These are phyloP conservation scores for Colletotrichum plurivorum DNA, from an alignment of 2,329 filamentous ascomycete species.

Conservation along the genomic window DNA sequence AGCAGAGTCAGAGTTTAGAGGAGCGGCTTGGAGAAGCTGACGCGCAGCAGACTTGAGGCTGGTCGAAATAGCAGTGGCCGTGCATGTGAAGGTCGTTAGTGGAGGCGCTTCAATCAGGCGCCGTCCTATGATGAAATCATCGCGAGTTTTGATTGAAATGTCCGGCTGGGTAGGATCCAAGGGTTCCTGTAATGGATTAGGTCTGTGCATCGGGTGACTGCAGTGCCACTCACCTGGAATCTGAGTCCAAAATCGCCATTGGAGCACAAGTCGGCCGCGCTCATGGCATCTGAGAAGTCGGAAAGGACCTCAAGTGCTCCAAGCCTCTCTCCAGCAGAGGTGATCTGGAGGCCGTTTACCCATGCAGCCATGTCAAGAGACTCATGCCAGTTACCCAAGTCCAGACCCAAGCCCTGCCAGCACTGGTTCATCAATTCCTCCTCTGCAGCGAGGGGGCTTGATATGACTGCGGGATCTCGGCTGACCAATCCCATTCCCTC, in stretches of 20 bases:
- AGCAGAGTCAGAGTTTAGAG: background rate
- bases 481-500: slow-evolving; percentile 83
- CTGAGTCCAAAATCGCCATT: slow-evolving; percentile 60
- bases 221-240: slow-evolving; percentile 49
- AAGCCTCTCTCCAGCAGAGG: slow-evolving; percentile 46
- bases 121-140: slow-evolving; percentile 66
- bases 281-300: slow-evolving; percentile 71
- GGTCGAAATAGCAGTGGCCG: slow-evolving; percentile 30
- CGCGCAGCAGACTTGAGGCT: slow-evolving; percentile 35
- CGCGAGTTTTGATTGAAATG: slow-evolving; percentile 60
- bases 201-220: background rate
- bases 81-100: slow-evolving; percentile 45
- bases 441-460: slow-evolving; percentile 60
- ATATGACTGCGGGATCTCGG: slow-evolving; percentile 67
- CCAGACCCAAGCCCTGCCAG: slow-evolving; percentile 78
- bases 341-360: slow-evolving; percentile 47
- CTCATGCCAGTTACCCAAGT: slow-evolving; percentile 70
- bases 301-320: slow-evolving; percentile 65
- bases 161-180: slow-evolving; percentile 76
- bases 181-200: slow-evolving; percentile 54
- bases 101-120: slow-evolving; percentile 63
- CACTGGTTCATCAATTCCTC: slow-evolving; percentile 75
- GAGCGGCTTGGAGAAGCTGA: slow-evolving; percentile 21
- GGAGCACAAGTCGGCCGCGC: slow-evolving; percentile 75
- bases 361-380: slow-evolving; percentile 56